Evolutionary conservation across 176 grass and related monocot genomes (phyloP).

Genomic region (Bromus sterilis): DNA sequence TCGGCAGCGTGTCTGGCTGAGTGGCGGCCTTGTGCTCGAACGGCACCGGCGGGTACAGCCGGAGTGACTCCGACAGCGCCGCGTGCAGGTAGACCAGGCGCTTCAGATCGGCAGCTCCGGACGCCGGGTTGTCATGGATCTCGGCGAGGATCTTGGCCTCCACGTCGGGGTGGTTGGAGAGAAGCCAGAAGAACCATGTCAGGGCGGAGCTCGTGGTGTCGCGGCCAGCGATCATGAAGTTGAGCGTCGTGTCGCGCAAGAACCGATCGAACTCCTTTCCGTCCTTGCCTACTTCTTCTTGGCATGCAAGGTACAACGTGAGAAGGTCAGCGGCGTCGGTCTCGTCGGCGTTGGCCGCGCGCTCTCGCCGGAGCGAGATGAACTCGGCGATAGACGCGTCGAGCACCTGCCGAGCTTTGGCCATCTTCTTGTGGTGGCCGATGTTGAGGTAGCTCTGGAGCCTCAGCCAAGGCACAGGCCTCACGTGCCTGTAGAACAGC

Average conservation of each 20-base stretch:
- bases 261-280: slow-evolving; percentile 44
- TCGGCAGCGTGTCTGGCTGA: too few species aligned
- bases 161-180: too few species aligned
- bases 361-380: too few species aligned
- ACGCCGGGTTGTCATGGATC: slow-evolving; percentile 53
- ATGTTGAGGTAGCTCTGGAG: slow-evolving; percentile 25
- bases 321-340: slow-evolving; percentile 34
- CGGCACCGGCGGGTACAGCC: slow-evolving; percentile 68
- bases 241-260: too few species aligned
- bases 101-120: slow-evolving; percentile 30
- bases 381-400: slow-evolving; percentile 42
- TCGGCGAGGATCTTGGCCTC: too few species aligned
- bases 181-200: slow-evolving; percentile 81
- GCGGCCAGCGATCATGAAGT: slow-evolving; percentile 70
- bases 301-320: slow-evolving; percentile 39
- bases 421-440: slow-evolving; percentile 37
- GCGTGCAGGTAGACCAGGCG: slow-evolving; percentile 49
- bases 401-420: slow-evolving; percentile 25
- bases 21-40: slow-evolving; percentile 68
- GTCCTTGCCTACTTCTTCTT: slow-evolving; percentile 33
- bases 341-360: background rate
- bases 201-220: slow-evolving; percentile 51
- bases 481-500: too few species aligned
- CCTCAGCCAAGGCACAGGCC: slow-evolving; percentile 28
- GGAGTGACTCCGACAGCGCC: slow-evolving; percentile 63